Evolutionary conservation across 2,329 filamentous ascomycete genomes (phyloP).

Genomic region (Acrodontium crateriforme): DNA sequence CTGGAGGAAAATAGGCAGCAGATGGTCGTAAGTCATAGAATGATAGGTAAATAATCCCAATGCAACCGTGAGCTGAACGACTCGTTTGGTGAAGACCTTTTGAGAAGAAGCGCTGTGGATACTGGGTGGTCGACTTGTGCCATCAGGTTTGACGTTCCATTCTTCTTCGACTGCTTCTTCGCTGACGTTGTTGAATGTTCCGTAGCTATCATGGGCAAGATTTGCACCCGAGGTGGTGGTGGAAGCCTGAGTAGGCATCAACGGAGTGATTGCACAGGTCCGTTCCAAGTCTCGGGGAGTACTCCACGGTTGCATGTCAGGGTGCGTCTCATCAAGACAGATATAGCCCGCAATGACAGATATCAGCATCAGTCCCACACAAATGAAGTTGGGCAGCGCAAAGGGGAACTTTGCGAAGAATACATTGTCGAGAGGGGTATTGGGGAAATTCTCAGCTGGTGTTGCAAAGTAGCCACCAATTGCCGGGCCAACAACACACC

Average conservation of each 20-base stretch:
- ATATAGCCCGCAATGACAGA: slow-evolving; percentile 73
- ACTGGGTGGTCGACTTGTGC: slow-evolving; percentile 21
- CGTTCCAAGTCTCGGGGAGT: slow-evolving; percentile 25
- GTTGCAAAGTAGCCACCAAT: slow-evolving; percentile 80
- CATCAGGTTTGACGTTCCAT: slow-evolving; percentile 39
- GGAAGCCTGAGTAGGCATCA: slow-evolving; percentile 52
- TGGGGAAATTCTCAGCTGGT: slow-evolving; percentile 60
- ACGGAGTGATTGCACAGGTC: slow-evolving; percentile 50
- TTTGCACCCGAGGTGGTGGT: slow-evolving; percentile 59
- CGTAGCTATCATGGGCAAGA: slow-evolving; percentile 53
- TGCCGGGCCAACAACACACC: slow-evolving; percentile 76
- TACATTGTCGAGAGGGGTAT: slow-evolving; percentile 50
- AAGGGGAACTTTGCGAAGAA: slow-evolving; percentile 73
- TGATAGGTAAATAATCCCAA: slow-evolving; percentile 88
- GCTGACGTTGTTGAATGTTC: slow-evolving; percentile 31
- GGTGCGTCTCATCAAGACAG: slow-evolving; percentile 77
- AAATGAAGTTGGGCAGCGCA: slow-evolving; percentile 77
- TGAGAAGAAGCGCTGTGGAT: slow-evolving; percentile 21
- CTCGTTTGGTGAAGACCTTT: slow-evolving; percentile 46
- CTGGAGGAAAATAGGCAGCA: slow-evolving; percentile 86
- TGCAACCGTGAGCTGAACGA: slow-evolving; percentile 65
- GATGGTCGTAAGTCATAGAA: slow-evolving; percentile 86
- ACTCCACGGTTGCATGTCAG: slow-evolving; percentile 53
- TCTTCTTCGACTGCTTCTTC: slow-evolving; percentile 38
- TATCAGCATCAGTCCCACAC: slow-evolving; percentile 58